Evolutionary conservation across 345 rosid species (phyloP).

Genomic region (Hypericum androsaemum): DNA sequence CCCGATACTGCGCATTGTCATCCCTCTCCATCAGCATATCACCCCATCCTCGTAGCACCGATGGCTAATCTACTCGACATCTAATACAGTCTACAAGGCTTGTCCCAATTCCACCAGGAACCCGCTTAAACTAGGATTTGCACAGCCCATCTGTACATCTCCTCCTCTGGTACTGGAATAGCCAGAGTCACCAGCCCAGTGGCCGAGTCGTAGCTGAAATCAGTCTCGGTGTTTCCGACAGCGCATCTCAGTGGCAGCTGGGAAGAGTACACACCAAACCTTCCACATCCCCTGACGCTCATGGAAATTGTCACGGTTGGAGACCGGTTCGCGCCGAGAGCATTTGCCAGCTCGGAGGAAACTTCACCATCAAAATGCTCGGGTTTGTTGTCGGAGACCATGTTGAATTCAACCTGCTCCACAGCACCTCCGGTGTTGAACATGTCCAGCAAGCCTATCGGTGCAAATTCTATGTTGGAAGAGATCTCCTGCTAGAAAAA

Average conservation of each 20-base stretch:
- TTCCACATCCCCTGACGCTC: slow-evolving; percentile 64
- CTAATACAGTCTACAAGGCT: too few relatives aligned
- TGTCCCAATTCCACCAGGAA: neutral
- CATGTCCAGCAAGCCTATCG: slow-evolving; percentile 83
- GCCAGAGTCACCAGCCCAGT: slow-evolving; percentile 49
- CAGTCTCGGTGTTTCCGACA: slow-evolving; percentile 39
- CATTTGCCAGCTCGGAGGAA: slow-evolving; percentile 28
- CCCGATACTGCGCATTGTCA: too few relatives aligned
- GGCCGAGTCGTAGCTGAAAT: slow-evolving; percentile 40
- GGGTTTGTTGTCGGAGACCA: slow-evolving; percentile 23
- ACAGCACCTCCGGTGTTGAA: slow-evolving; percentile 77
- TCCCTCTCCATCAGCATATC: too few relatives aligned
- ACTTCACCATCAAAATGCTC: slow-evolving; percentile 48
- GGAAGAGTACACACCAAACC: slow-evolving; percentile 64
- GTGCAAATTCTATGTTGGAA: slow-evolving; percentile 56
- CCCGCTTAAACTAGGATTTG: slow-evolving; percentile 46
- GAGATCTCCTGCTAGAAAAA: slow-evolving; percentile 55
- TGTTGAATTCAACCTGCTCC: slow-evolving; percentile 39
- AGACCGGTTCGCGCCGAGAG: slow-evolving; percentile 35
- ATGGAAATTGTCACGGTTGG: slow-evolving; percentile 43
- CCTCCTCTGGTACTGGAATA: slow-evolving; percentile 53
- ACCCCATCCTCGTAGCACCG: too few relatives aligned
- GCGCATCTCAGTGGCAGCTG: slow-evolving; percentile 58
- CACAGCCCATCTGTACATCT: slow-evolving; percentile 79
- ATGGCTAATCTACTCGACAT: too few relatives aligned